A percentile compares a stretch with the other conserved stretches of the same genome.
These are phyloP conservation scores for Nymphaea colorata DNA, from an alignment of 164 flowering plant genomes.

Conservation along the genomic window DNA sequence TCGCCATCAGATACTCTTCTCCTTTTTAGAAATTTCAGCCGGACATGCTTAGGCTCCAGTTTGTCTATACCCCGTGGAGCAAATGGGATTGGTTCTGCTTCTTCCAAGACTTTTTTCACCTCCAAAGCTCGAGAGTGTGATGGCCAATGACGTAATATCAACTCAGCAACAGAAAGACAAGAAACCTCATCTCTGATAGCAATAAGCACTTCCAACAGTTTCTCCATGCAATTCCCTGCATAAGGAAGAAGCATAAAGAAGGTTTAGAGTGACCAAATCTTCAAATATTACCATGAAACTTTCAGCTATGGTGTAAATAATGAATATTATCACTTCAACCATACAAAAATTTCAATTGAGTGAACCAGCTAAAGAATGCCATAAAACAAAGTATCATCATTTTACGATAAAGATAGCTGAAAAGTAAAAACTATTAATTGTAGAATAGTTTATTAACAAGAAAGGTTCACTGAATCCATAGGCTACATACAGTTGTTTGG, in stretches of 20 bases:
- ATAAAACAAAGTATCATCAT: too few species aligned
- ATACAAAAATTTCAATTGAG: too few species aligned
- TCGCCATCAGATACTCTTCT: slow-evolving; percentile 44
- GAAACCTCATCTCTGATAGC: slow-evolving; percentile 97
- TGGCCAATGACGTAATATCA: slow-evolving; percentile 91
- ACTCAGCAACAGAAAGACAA: slow-evolving; percentile 81
- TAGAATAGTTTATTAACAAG: too few species aligned
- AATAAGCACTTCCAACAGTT: slow-evolving; percentile 90
- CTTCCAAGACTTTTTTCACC: slow-evolving; percentile 73
- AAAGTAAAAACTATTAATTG: too few species aligned
- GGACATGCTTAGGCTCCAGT: slow-evolving; percentile 79
- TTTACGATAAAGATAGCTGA: too few species aligned
- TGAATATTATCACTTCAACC: too few species aligned
- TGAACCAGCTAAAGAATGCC: too few species aligned
- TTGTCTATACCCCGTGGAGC: slow-evolving; percentile 90
- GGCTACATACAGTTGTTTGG: slow-evolving; percentile 79
- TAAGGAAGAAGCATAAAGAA: neutral
- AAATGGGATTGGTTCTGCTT: slow-evolving; percentile 69
- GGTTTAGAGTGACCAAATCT: too few species aligned
- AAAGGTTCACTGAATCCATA: neutral
- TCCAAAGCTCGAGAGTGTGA: slow-evolving; percentile 93
- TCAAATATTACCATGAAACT: too few species aligned
- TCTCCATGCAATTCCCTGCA: slow-evolving; percentile 99
- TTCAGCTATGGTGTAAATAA: neutral
- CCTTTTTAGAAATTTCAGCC: slow-evolving; percentile 64